Evolutionary conservation across 371 early-diverging fungal genomes (phyloP), one percentile per base, ranked within the genome.

Genomic region (Nematocida minor): DNA sequence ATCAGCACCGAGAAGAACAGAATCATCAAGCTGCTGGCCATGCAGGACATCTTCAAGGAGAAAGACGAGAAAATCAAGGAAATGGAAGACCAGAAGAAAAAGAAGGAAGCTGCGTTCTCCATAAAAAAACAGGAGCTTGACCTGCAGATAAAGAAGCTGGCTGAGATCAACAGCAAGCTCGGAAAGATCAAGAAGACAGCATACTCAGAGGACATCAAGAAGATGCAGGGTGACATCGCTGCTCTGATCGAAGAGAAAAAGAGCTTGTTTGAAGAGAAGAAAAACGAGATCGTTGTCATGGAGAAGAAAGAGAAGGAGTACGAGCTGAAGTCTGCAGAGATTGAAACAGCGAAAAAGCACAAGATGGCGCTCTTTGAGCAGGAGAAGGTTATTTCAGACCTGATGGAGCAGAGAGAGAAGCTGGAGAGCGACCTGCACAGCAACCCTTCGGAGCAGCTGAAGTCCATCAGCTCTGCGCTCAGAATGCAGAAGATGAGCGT

Each of bases 1-100:
- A 46, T 74, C 22, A 64, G 77, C 55, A 31, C 46, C 2, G 77
- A 74, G 55, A 63, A 64, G 66, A 64, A 63, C 63, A 18, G 63
- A 40, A 2, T 74, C 9, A 53, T 51, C 22, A 74, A 74, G 77
- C 47, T 74, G 11, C 63, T 74, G 18, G 34, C 66, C 20, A 74
- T 74, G 77, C 77, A 74, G 66, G 77, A 66, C 44, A 74, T 74
- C 32, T 74, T 74, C 48, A 60, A 64, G 66, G 77, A 74, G 62
- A 74, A 74, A 34, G 77, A 74, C 41, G 77, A 74, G 63, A 74
- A 74, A 36, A 74, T 74, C 31, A 74, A 64, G 49, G 64, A 63
- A 32, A 62, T 74, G 63, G 77, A 74, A 49, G 66, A 74, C 41
- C 36, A 53, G 44, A 74, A 74, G 66, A 74, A 64, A 38, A 46